Evolutionary conservation across 1,139 yeast genomes (phyloP).

Genomic region (Torulaspora globosa): DNA sequence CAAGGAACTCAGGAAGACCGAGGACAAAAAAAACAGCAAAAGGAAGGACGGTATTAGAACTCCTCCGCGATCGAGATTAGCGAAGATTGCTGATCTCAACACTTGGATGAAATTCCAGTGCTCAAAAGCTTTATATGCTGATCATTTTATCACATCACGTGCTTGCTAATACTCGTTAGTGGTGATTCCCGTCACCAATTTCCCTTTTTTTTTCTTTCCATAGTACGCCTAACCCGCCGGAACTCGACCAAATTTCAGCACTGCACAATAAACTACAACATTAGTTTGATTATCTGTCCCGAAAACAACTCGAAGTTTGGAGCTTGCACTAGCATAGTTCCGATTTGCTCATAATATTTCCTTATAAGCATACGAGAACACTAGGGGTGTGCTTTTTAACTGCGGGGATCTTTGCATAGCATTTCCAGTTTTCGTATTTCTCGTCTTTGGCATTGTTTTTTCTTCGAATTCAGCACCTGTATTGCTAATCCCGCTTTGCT

Average conservation of each 20-base stretch:
- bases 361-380: background rate
- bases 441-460: background rate
- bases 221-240: background rate
- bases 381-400: background rate
- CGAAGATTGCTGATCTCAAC: background rate
- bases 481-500: background rate
- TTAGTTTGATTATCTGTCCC: background rate
- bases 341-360: background rate
- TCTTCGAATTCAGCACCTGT: background rate
- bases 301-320: background rate
- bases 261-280: background rate
- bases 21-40: too few relatives aligned
- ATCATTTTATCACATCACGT: background rate
- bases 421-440: background rate
- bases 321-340: background rate
- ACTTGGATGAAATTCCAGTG: background rate
- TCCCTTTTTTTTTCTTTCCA: conserved; percentile 1
- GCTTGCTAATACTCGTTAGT: background rate
- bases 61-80: too few relatives aligned
- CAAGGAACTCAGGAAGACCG: too few relatives aligned
- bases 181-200: background rate
- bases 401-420: background rate
- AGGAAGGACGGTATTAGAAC: too few relatives aligned
- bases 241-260: conserved; percentile 2
- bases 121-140: background rate